Evolutionary conservation across 768 basidiomycete species (phyloP), one percentile per base, ranked within the genome.

Genomic region (Phlebiopsis gigantea): DNA sequence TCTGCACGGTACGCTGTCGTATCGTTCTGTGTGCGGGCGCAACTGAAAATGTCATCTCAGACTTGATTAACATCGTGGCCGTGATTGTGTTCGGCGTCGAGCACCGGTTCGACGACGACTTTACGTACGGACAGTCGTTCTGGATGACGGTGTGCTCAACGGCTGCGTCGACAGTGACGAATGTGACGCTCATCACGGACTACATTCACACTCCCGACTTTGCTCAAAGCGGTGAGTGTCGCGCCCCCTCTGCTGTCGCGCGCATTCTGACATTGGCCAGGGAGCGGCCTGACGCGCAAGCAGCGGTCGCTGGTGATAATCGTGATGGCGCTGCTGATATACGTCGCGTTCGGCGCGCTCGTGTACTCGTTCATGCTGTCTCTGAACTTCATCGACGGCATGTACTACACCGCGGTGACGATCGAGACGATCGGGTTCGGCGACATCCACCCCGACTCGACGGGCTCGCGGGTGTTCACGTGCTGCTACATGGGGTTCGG

Each of bases 81-180:
- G 75, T 91, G 12, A 78, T 72, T 3, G 63, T 76, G 0, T 92
- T 92, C 52, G 87, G 83, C n/a, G 71, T 83, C 0, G 68, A 76
- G 51, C 83, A 85, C 67, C 75, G 79, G 15, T 76, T 78, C 51
- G 71, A 81, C 58, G 85, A 85, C 56, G 86, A 82, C 0, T 90
- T 88, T 69, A 85, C 84, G 0, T 88, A 84, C 57, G 84, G 75
- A 12, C 72, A 75, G 59, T 71, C 87, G 0, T 90, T 83, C 65
- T 93, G 90, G 90, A 78, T 86, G 68, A 87, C 84, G 0, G 72
- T 90, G 12, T 88, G 87, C 63, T 88, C 87, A 0, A 93, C 89
- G 0, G 73, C 83, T 5, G 79, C 79, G 1, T 87, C 88, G 0
- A 70, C 79, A 1, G 68, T 84, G 49, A 85, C 83, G 12, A 93